These are phyloP conservation scores for Durotheca rogersii DNA, from an alignment of 495 filamentous ascomycete genomes.

Conservation along the genomic window DNA sequence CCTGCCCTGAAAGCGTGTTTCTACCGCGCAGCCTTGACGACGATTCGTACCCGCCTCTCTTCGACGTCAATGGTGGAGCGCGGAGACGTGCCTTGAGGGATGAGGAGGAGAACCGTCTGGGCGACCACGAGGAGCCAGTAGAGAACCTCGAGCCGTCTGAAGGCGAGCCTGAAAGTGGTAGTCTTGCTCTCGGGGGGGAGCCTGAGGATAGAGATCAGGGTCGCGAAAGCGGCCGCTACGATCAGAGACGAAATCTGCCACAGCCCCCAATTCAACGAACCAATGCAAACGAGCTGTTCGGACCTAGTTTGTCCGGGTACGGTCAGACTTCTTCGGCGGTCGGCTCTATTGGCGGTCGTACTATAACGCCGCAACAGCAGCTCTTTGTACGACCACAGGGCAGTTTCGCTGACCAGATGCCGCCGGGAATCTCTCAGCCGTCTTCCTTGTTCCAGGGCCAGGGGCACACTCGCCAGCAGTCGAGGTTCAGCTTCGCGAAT, in stretches of 20 bases:
- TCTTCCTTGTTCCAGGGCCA: slow-evolving; percentile 67
- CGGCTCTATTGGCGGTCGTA: slow-evolving; percentile 60
- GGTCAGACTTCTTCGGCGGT: slow-evolving; percentile 52
- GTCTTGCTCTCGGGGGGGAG: slow-evolving; percentile 85
- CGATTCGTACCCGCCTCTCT: slow-evolving; percentile 66
- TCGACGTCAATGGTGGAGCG: slow-evolving; percentile 74
- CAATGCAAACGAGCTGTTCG: slow-evolving; percentile 55
- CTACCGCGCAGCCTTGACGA: slow-evolving; percentile 30
- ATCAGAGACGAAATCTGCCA: slow-evolving; percentile 54
- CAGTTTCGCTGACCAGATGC: slow-evolving; percentile 59
- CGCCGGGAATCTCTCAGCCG: slow-evolving; percentile 51
- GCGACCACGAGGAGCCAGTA: slow-evolving; percentile 57
- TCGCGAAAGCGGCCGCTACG: slow-evolving; percentile 54
- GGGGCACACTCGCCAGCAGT: slow-evolving; percentile 81
- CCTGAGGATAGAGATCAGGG: slow-evolving; percentile 70
- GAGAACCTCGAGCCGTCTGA: slow-evolving; percentile 45
- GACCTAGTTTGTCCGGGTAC: slow-evolving; percentile 53
- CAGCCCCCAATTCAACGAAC: slow-evolving; percentile 74
- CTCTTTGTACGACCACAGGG: slow-evolving; percentile 61
- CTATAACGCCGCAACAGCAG: slow-evolving; percentile 81
- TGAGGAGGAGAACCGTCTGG: slow-evolving; percentile 61
- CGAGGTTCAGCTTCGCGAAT: slow-evolving; percentile 85
- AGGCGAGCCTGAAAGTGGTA: slow-evolving; percentile 67
- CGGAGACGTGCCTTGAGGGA: slow-evolving; percentile 73
- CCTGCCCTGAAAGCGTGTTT: slow-evolving; percentile 33